Conservation (phyloP, 192 early-diverging fungal genomes). For the Spizellomyces punctatus region DNA sequence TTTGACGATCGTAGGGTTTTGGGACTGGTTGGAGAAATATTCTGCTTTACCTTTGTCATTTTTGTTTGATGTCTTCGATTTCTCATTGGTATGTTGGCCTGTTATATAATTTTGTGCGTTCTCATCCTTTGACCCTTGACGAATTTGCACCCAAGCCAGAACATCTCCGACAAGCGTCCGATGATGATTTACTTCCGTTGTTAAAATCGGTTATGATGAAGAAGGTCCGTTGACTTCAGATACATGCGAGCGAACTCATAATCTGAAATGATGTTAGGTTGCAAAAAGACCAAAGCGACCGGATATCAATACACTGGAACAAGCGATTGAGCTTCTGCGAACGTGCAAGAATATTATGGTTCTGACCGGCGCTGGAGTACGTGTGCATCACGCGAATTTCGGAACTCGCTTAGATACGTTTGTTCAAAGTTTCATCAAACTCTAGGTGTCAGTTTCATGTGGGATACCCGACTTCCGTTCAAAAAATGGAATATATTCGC, state of each 20-base stretch:
- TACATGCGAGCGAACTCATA: background rate
- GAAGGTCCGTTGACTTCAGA: constrained; percentile 12
- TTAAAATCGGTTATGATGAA: constrained; percentile 29
- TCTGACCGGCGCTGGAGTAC: constrained; percentile 85
- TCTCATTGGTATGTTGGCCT: constrained; percentile 34
- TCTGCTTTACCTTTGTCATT: constrained; percentile 53
- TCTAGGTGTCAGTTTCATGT: constrained; percentile 81
- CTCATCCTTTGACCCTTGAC: too few relatives aligned
- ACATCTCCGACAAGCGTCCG: background rate
- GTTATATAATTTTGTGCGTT: too few relatives aligned
- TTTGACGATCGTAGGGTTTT: constrained; percentile 41
- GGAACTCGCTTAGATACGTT: background rate
- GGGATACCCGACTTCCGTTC: constrained; percentile 98
- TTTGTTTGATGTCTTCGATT: constrained; percentile 67
- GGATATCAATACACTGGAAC: constrained; percentile 60
- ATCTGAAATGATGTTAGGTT: constrained; percentile 17
- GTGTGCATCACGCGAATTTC: constrained; percentile 1
- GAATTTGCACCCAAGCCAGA: too few relatives aligned
- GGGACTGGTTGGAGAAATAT: constrained; percentile 70
- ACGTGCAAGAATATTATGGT: constrained; percentile 80
- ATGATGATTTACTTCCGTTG: constrained; percentile 34
- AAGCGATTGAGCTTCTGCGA: constrained; percentile 55
- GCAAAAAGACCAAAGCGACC: constrained; percentile 42
- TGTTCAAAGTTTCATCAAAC: too few relatives aligned
- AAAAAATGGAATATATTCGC: constrained; percentile 86